Percentiles rank a stretch among this genome's conserved stretches.
Conservation (phyloP, 2,329 filamentous ascomycete genomes). For the Botryotinia narcissicola region DNA sequence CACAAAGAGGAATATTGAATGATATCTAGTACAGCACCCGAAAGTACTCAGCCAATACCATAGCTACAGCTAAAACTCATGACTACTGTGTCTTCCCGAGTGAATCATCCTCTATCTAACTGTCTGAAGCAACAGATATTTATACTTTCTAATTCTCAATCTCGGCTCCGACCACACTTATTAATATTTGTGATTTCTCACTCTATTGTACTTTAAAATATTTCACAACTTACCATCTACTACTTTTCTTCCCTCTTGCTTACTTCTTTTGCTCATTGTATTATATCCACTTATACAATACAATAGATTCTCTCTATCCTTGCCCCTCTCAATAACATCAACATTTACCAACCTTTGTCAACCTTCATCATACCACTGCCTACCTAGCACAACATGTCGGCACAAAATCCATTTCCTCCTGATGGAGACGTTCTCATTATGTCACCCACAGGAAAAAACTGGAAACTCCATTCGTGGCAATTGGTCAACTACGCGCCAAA, state of each 20-base stretch:
- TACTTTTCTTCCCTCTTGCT: background rate
- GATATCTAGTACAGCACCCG: background rate
- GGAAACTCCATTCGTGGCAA: slow-evolving; percentile 32
- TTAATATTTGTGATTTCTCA: background rate
- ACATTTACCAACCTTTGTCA: background rate
- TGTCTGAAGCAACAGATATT: background rate
- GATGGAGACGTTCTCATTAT: slow-evolving; percentile 35
- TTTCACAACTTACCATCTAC: background rate
- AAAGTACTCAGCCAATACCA: background rate
- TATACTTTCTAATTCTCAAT: background rate
- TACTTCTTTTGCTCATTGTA: background rate
- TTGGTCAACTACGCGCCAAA: slow-evolving; percentile 26
- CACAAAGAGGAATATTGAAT: background rate
- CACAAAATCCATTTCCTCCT: slow-evolving; percentile 21
- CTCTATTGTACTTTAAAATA: background rate
- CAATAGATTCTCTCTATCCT: background rate
- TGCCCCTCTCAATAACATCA: background rate
- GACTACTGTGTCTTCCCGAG: background rate
- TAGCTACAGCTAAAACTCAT: background rate
- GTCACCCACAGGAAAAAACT: slow-evolving; percentile 29
- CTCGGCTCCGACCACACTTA: background rate
- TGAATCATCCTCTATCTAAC: background rate
- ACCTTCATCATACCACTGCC: background rate
- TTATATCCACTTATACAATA: background rate
- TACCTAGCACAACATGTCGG: background rate